Evolutionary conservation across 1,284 basidiomycete genomes (phyloP).

Genomic region (Ceratorhiza oryzae-sativae): DNA sequence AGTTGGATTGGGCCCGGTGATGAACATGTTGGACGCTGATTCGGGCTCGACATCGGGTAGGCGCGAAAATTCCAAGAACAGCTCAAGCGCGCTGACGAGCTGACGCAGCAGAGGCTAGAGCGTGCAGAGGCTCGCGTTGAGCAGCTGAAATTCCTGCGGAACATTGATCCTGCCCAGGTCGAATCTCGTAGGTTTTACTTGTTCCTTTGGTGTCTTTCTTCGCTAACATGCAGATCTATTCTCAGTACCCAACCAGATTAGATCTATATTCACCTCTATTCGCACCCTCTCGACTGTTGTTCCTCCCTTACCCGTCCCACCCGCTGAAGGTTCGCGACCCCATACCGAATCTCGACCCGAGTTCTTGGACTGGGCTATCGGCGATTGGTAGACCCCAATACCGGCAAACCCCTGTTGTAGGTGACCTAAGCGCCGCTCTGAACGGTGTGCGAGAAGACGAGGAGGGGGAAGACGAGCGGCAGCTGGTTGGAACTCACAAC

Average conservation of each 20-base stretch:
- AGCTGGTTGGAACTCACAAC: background rate
- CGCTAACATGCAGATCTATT: background rate
- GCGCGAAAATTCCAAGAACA: conserved; percentile 40
- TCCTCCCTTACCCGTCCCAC: conserved; percentile 25
- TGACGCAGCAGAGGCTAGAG: conserved; percentile 22
- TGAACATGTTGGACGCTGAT: background rate
- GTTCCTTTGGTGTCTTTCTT: background rate
- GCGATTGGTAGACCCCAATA: conserved; percentile 33
- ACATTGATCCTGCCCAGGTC: conserved; percentile 20
- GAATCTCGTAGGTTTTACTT: conserved; percentile 34
- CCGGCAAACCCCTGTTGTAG: background rate
- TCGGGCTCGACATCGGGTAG: conserved; percentile 20
- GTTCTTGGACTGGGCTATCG: conserved; percentile 42
- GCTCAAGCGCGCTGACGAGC: conserved; percentile 38
- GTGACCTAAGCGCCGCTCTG: background rate
- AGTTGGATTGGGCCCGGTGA: conserved; percentile 10
- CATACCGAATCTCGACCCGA: conserved; percentile 40
- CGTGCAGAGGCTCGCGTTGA: conserved; percentile 33
- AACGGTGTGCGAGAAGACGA: background rate
- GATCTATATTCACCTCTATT: conserved; percentile 36
- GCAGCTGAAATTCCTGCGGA: conserved; percentile 31
- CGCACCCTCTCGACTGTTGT: conserved; percentile 32
- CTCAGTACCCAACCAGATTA: conserved; percentile 37
- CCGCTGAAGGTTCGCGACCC: conserved; percentile 1
- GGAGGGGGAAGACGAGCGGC: conserved; percentile 3